phyloP scores from a whole-genome alignment of 371 early-diverging fungal genomes.

The Lichtheimia ornata region DNA sequence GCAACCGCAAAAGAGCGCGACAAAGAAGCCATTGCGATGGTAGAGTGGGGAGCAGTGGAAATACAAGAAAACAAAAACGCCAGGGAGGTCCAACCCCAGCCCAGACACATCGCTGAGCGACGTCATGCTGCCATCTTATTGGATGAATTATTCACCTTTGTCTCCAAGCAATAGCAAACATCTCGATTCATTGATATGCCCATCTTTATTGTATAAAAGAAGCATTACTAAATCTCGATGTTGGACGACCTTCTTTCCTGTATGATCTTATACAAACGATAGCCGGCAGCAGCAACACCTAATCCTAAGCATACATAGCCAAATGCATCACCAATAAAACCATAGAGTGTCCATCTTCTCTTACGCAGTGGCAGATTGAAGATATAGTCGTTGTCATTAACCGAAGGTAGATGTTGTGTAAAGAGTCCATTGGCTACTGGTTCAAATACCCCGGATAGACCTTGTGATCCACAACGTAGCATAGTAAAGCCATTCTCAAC shows the following conservation, averaged over 20 bases:
- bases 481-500: constrained; percentile 59
- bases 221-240: neutral
- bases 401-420: constrained; percentile 42
- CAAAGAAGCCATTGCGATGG: constrained; percentile 45
- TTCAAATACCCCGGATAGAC: constrained; percentile 54
- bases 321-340: constrained; percentile 40
- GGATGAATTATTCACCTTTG: neutral
- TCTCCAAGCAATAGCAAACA: neutral
- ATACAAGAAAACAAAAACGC: constrained; percentile 11
- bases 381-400: constrained; percentile 35
- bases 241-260: neutral
- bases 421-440: constrained; percentile 40
- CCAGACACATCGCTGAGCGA: constrained; percentile 2
- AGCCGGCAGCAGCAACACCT: neutral
- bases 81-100: constrained; percentile 2
- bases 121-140: constrained; percentile 1
- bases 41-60: constrained; percentile 21
- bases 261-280: constrained; percentile 2
- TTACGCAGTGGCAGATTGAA: constrained; percentile 53
- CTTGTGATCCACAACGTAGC: constrained; percentile 55
- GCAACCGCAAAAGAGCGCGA: constrained; percentile 50
- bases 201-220: too few species aligned
- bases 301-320: constrained; percentile 39
- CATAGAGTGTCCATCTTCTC: constrained; percentile 46
- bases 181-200: too few species aligned